These are phyloP conservation scores for Heterobasidion annosum DNA, from an alignment of 1,284 basidiomycete species.

Conservation along the genomic window DNA sequence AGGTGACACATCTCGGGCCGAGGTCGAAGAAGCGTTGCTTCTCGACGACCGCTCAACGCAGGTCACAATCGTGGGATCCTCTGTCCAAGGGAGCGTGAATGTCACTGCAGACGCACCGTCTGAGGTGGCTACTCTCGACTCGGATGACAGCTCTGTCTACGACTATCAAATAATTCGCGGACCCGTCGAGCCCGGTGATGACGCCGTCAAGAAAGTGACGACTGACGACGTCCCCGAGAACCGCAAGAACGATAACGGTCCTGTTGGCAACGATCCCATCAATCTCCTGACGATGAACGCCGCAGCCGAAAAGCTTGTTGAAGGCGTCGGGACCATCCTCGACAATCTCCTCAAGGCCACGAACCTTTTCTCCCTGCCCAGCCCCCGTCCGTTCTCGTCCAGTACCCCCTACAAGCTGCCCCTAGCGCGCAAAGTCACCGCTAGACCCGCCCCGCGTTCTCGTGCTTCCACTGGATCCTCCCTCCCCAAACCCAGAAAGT, in stretches of 20 bases:
- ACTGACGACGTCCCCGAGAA: neutral
- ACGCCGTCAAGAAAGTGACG: neutral
- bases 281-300: neutral
- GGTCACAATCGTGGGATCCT: too few species aligned
- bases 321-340: neutral
- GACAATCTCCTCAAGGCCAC: neutral
- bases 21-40: too few species aligned
- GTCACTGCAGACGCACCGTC: too few species aligned
- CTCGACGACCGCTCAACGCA: too few species aligned
- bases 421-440: neutral
- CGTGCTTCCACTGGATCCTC: too few species aligned
- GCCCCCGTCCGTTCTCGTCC: neutral
- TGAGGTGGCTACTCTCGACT: too few species aligned
- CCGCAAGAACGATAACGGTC: neutral
- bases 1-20: too few species aligned
- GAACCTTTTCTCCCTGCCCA: neutral
- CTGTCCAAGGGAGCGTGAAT: too few species aligned
- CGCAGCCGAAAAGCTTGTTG: neutral
- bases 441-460: neutral
- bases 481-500: neutral
- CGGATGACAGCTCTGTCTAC: too few species aligned
- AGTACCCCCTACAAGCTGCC: neutral
- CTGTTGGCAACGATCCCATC: neutral
- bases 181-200: neutral
- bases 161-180: neutral